Conservation (phyloP, 768 basidiomycete species). For the Rubroboletus satanas region DNA sequence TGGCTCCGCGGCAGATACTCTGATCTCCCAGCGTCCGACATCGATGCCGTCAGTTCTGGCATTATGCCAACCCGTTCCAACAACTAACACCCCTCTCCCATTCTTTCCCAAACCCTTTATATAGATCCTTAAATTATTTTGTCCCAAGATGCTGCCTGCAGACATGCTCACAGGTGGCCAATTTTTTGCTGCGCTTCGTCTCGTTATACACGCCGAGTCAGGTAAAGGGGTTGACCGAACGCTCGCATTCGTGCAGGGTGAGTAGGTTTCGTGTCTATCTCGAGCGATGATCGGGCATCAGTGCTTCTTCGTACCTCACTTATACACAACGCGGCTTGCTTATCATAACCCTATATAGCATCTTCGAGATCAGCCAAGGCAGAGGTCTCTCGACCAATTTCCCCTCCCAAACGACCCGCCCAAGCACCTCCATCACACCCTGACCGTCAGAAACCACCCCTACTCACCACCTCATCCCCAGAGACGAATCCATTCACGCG, state of each 20-base stretch:
- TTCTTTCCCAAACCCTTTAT: not conserved
- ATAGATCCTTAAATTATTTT: conserved; percentile 66
- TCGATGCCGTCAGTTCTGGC: conserved; percentile 52
- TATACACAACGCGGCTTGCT: not conserved
- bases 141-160: conserved; percentile 46
- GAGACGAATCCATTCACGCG: conserved; percentile 32
- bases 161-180: conserved; percentile 64
- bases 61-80: not conserved
- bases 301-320: not conserved
- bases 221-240: conserved; percentile 61
- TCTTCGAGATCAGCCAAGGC: conserved; percentile 9
- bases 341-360: conserved; percentile 15
- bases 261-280: conserved; percentile 12
- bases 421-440: conserved; percentile 28
- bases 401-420: conserved; percentile 23
- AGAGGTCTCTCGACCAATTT: conserved; percentile 10
- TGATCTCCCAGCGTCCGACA: conserved; percentile 43
- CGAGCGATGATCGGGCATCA: not conserved
- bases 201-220: conserved; percentile 57
- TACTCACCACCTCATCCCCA: conserved; percentile 15
- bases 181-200: conserved; percentile 71
- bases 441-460: conserved; percentile 23
- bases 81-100: not conserved
- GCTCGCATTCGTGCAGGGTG: conserved; percentile 76
- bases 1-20: conserved; percentile 74